A percentile compares a stretch with the other conserved stretches of the same genome.
Evolutionary conservation across 495 filamentous ascomycete genomes (phyloP).

Genomic region (Penicillium robsamsonii): DNA sequence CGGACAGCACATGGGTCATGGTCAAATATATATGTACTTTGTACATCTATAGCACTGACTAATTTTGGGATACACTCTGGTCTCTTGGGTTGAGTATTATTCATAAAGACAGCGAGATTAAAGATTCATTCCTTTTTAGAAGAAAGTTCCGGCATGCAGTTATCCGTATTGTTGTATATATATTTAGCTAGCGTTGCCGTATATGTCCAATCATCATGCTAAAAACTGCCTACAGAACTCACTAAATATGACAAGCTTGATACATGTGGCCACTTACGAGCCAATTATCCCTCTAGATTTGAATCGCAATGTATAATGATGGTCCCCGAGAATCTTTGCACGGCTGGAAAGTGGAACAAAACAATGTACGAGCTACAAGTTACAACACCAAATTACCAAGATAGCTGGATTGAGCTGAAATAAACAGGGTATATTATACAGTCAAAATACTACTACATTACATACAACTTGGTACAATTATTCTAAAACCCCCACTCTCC

Average conservation of each 20-base stretch:
- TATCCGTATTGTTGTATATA: too few species aligned
- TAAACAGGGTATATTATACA: not conserved
- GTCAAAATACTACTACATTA: not conserved
- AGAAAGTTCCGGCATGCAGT: too few species aligned
- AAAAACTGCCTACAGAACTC: not conserved
- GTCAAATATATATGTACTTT: too few species aligned
- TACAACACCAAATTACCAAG: not conserved
- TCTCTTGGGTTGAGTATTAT: too few species aligned
- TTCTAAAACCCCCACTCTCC: constrained; percentile 30
- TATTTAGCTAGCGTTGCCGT: not conserved
- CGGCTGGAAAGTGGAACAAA: too few species aligned
- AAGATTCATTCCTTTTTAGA: too few species aligned
- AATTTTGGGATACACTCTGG: too few species aligned
- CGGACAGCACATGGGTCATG: too few species aligned
- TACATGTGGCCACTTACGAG: not conserved
- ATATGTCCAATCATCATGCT: not conserved
- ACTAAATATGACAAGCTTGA: not conserved
- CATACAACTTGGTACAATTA: not conserved
- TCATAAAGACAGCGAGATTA: too few species aligned
- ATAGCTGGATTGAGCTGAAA: not conserved
- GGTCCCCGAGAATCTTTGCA: too few species aligned
- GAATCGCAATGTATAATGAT: not conserved
- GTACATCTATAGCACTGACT: too few species aligned
- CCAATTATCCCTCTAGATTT: not conserved
- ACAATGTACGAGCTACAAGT: too few species aligned